These are phyloP conservation scores for Penicillium verhagenii DNA, from an alignment of 495 filamentous ascomycete genomes.

Conservation along the genomic window DNA sequence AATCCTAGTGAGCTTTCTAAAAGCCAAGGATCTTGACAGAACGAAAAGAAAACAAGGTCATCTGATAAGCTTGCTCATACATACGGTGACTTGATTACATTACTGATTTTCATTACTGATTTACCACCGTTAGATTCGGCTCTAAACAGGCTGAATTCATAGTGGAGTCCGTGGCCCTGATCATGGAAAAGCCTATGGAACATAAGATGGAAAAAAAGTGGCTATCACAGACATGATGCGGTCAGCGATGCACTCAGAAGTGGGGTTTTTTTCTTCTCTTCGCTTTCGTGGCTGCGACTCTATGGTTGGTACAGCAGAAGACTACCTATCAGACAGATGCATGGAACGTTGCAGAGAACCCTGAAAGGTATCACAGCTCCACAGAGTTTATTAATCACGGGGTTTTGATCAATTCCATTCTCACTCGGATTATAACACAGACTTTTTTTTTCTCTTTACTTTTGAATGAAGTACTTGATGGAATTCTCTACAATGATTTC, in stretches of 20 bases:
- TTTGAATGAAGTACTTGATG: too few species aligned
- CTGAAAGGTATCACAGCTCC: constrained; percentile 2
- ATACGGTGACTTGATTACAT: not conserved
- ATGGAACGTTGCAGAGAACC: not conserved
- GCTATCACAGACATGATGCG: not conserved
- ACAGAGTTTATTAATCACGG: not conserved
- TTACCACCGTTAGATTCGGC: not conserved
- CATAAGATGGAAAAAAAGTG: not conserved
- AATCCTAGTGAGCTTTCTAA: not conserved
- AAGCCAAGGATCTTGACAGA: not conserved
- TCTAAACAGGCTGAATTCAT: constrained; percentile 11
- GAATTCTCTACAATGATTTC: constrained; percentile 5
- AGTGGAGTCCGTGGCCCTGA: constrained; percentile 5
- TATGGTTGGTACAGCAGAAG: not conserved
- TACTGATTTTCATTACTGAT: not conserved
- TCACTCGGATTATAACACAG: too few species aligned
- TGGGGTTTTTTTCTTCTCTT: not conserved
- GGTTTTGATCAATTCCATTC: not conserved
- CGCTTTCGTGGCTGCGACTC: not conserved
- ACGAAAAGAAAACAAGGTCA: constrained; percentile 2
- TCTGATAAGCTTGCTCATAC: constrained; percentile 8
- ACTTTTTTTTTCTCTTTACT: not conserved
- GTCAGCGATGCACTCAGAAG: not conserved
- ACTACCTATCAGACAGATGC: not conserved
- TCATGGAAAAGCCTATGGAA: not conserved